A percentile compares a stretch with the other conserved stretches of the same genome.
Conservation (phyloP, 1,284 basidiomycete species). For the Rhizopogon parksii region DNA sequence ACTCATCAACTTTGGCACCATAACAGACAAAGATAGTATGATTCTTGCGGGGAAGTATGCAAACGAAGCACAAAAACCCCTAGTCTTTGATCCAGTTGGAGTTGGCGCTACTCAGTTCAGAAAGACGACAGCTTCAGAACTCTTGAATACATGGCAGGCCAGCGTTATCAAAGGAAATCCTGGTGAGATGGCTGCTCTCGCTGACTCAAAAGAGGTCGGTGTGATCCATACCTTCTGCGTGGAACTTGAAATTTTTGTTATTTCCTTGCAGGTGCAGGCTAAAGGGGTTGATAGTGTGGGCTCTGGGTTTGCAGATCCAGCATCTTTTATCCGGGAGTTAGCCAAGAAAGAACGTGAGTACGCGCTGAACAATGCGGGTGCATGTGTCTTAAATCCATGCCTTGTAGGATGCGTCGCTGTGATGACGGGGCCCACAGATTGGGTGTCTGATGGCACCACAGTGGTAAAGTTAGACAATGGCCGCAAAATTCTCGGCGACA, state of each 20-base stretch:
- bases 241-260: background rate
- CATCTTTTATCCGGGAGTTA: slow-evolving; percentile 59
- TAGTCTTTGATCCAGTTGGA: slow-evolving; percentile 93
- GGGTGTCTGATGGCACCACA: slow-evolving; percentile 75
- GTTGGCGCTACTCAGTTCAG: slow-evolving; percentile 81
- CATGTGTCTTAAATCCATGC: background rate
- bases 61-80: slow-evolving; percentile 69
- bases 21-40: slow-evolving; percentile 71
- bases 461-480: slow-evolving; percentile 76
- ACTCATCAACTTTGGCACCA: slow-evolving; percentile 89
- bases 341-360: slow-evolving; percentile 71
- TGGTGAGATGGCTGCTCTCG: slow-evolving; percentile 79
- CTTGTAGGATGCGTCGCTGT: slow-evolving; percentile 70
- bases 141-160: slow-evolving; percentile 82
- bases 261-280: slow-evolving; percentile 46
- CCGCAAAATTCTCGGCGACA: slow-evolving; percentile 64
- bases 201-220: slow-evolving; percentile 65
- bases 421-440: slow-evolving; percentile 80
- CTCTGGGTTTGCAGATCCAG: slow-evolving; percentile 70
- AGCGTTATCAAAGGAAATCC: slow-evolving; percentile 96
- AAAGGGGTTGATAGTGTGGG: slow-evolving; percentile 88
- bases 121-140: slow-evolving; percentile 54
- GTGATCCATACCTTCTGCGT: background rate
- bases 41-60: slow-evolving; percentile 67
- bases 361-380: background rate